phyloP scores from a whole-genome alignment of 345 rosid genomes.

The Arabis hirsuta region DNA sequence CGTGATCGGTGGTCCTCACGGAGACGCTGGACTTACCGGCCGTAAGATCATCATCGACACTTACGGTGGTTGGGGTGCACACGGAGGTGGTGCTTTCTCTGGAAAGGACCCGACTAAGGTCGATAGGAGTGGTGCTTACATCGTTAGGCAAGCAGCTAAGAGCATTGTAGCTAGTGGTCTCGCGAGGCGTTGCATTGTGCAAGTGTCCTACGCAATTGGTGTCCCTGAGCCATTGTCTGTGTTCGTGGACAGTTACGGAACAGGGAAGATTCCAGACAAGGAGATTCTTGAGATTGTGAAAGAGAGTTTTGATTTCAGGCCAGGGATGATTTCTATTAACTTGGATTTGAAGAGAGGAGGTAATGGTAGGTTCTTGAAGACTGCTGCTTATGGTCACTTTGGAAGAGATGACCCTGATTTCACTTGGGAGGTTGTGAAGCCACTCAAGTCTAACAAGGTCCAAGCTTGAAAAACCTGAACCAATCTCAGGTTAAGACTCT shows the following conservation, averaged over 20 bases:
- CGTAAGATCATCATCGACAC: slow-evolving; percentile 84
- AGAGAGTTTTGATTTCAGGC: slow-evolving; percentile 51
- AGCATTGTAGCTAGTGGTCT: slow-evolving; percentile 49
- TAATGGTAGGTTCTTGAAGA: slow-evolving; percentile 54
- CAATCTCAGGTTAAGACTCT: slow-evolving; percentile 19
- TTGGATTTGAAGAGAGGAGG: slow-evolving; percentile 53
- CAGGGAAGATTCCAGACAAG: slow-evolving; percentile 49
- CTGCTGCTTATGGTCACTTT: slow-evolving; percentile 51
- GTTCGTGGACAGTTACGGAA: slow-evolving; percentile 47
- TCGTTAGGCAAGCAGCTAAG: slow-evolving; percentile 59
- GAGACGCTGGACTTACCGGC: slow-evolving; percentile 85
- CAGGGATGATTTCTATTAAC: slow-evolving; percentile 49
- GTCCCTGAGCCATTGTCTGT: slow-evolving; percentile 53
- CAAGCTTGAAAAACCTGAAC: slow-evolving; percentile 45
- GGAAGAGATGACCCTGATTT: slow-evolving; percentile 52
- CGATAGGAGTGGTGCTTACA: slow-evolving; percentile 80
- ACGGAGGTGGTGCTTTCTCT: slow-evolving; percentile 84
- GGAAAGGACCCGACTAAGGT: slow-evolving; percentile 85
- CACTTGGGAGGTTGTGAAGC: slow-evolving; percentile 54
- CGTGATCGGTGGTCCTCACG: slow-evolving; percentile 82
- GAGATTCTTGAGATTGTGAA: slow-evolving; percentile 49
- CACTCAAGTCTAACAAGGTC: slow-evolving; percentile 48
- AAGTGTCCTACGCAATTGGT: slow-evolving; percentile 49
- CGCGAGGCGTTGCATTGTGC: slow-evolving; percentile 46
- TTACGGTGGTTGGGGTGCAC: slow-evolving; percentile 85